phyloP scores from a whole-genome alignment of 129 eudicot species.

The Rutidosis leptorrhynchoides region DNA sequence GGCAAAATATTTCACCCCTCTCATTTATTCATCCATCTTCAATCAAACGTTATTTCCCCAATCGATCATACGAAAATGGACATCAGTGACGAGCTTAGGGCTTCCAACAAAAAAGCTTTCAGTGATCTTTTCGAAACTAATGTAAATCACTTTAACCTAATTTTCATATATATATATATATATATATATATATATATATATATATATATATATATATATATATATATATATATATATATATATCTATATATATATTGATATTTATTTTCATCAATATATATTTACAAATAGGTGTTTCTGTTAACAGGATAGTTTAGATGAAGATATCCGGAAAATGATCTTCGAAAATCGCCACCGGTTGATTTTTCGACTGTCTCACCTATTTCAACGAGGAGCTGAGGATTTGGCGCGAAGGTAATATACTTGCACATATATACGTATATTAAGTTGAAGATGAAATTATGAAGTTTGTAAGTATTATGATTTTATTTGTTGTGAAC shows the following conservation, averaged over 20 bases:
- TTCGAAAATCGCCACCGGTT: conserved; percentile 64
- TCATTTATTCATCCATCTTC: conserved; percentile 1
- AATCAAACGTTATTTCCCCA: not conserved
- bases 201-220: not conserved
- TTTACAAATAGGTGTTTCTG: not conserved
- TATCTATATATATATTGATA: no score
- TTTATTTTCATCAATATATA: no score
- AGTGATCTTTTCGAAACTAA: conserved; percentile 65
- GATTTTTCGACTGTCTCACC: conserved; percentile 68
- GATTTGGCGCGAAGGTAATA: conserved; percentile 75
- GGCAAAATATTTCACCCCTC: conserved; percentile 26
- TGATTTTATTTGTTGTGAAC: not conserved
- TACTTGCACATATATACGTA: no score
- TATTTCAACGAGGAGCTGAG: conserved; percentile 57
- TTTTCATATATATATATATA: not conserved
- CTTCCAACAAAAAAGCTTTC: conserved; percentile 72
- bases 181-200: not conserved
- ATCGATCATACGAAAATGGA: conserved; percentile 49
- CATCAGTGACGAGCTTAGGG: conserved; percentile 71
- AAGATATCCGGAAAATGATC: conserved; percentile 64
- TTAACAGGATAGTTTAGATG: conserved; percentile 41
- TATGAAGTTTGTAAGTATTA: no score
- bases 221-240: no score
- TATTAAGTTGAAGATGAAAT: not conserved
- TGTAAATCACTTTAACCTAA: conserved; percentile 33